A percentile compares a stretch with the other conserved stretches of the same genome.
Evolutionary conservation across 2,329 filamentous ascomycete species (phyloP).

Genomic region (Raffaelea ambrosiae): DNA sequence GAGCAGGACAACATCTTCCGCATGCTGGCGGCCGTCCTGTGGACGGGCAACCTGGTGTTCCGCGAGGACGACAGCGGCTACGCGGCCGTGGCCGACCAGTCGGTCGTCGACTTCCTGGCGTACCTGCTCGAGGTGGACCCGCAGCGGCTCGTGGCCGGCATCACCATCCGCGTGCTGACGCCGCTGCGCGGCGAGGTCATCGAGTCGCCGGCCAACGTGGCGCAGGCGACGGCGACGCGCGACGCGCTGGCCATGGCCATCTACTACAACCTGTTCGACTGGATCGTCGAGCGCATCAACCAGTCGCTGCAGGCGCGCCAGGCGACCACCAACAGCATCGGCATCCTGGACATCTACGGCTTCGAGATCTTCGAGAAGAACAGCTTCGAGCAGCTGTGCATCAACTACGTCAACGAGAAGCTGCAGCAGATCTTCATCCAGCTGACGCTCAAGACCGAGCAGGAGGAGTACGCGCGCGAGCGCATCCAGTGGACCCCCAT

Average conservation of each 20-base stretch:
- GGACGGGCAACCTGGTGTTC: conserved; percentile 93
- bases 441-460: conserved; percentile 89
- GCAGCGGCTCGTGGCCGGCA: conserved; percentile 70
- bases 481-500: conserved; percentile 99
- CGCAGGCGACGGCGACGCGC: conserved; percentile 77
- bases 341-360: conserved; percentile 97
- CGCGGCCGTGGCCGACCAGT: conserved; percentile 77
- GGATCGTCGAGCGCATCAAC: conserved; percentile 93
- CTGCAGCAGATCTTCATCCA: conserved; percentile 99
- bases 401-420: conserved; percentile 99
- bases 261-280: conserved; percentile 96
- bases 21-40: conserved; percentile 83
- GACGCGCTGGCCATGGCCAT: conserved; percentile 94
- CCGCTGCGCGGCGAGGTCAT: conserved; percentile 58
- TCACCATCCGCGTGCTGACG: conserved; percentile 80
- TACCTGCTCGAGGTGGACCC: conserved; percentile 87
- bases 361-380: conserved; percentile 99
- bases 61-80: conserved; percentile 83
- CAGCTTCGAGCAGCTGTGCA: conserved; percentile 97
- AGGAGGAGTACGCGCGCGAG: conserved; percentile 93
- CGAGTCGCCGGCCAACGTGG: conserved; percentile 71
- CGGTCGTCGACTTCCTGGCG: conserved; percentile 87
- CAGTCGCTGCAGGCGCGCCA: conserved; percentile 74
- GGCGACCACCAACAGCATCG: conserved; percentile 72
- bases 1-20: conserved; percentile 97